Conservation (phyloP, 1,284 basidiomycete species). For the Ustilago cynodontis region DNA sequence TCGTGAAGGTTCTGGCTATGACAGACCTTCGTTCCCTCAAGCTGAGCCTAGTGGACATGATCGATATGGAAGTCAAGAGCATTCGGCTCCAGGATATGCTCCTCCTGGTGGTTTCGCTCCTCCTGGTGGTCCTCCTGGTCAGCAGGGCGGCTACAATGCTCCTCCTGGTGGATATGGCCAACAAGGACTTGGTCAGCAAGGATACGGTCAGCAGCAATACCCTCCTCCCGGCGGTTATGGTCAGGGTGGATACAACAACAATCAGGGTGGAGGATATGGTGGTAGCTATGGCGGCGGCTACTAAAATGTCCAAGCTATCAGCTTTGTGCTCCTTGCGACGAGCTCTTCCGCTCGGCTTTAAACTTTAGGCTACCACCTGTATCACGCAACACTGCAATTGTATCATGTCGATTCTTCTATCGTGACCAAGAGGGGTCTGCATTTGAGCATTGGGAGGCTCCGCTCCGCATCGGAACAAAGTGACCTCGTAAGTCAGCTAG, state of each 20-base stretch:
- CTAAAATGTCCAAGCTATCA: too few species aligned
- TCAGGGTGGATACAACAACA: slow-evolving; percentile 19
- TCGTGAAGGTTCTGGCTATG: slow-evolving; percentile 7
- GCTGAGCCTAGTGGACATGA: slow-evolving; percentile 41
- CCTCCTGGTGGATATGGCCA: slow-evolving; percentile 17
- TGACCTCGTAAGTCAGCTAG: too few species aligned
- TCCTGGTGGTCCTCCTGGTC: slow-evolving; percentile 27
- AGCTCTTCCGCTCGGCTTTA: too few species aligned
- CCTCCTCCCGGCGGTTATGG: slow-evolving; percentile 28
- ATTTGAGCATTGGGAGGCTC: too few species aligned
- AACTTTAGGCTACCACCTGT: too few species aligned
- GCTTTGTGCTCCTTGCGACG: not conserved
- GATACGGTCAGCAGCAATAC: slow-evolving; percentile 27
- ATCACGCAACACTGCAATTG: not conserved
- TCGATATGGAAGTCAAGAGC: slow-evolving; percentile 16
- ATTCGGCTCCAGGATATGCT: slow-evolving; percentile 12
- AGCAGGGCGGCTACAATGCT: slow-evolving; percentile 24
- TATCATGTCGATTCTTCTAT: not conserved
- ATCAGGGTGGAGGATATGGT: slow-evolving; percentile 23
- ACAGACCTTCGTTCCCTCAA: slow-evolving; percentile 39
- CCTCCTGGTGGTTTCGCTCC: slow-evolving; percentile 26
- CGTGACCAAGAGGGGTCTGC: too few species aligned
- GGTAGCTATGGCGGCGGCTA: slow-evolving; percentile 46
- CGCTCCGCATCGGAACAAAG: not conserved
- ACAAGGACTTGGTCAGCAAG: slow-evolving; percentile 22